These are phyloP conservation scores for Crassisporium funariophilum DNA, from an alignment of 768 basidiomycete genomes.

Conservation along the genomic window DNA sequence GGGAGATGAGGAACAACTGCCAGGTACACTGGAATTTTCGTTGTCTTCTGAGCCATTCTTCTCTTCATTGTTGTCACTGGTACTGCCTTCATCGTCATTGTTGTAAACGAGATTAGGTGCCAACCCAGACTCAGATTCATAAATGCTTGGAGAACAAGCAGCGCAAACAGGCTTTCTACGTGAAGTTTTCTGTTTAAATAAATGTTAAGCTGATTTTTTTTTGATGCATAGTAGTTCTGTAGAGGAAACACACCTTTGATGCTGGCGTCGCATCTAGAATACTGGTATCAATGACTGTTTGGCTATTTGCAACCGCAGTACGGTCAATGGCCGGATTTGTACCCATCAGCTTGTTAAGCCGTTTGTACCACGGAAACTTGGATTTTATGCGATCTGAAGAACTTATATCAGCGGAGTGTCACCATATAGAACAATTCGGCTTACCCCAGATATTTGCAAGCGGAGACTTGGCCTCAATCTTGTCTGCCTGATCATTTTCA, in stretches of 20 bases:
- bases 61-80: neutral
- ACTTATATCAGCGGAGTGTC: too few species aligned
- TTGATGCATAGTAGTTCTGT: neutral
- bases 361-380: slow-evolving; percentile 27
- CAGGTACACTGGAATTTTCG: slow-evolving; percentile 1
- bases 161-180: neutral
- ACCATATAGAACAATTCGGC: too few species aligned
- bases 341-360: slow-evolving; percentile 18
- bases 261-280: slow-evolving; percentile 11
- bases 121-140: neutral
- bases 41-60: neutral
- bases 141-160: neutral
- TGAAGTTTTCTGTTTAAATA: neutral
- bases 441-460: neutral
- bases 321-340: slow-evolving; percentile 20
- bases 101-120: neutral
- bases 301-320: slow-evolving; percentile 21
- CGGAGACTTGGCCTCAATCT: neutral
- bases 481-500: neutral
- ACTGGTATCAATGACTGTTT: slow-evolving; percentile 15
- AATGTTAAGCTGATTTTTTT: neutral
- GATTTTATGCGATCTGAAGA: slow-evolving; percentile 19
- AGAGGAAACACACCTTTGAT: slow-evolving; percentile 1
- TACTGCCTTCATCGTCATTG: neutral
- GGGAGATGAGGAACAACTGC: neutral